Evolutionary conservation across 495 filamentous ascomycete species (phyloP).

Genomic region (Cladorrhinum samala): DNA sequence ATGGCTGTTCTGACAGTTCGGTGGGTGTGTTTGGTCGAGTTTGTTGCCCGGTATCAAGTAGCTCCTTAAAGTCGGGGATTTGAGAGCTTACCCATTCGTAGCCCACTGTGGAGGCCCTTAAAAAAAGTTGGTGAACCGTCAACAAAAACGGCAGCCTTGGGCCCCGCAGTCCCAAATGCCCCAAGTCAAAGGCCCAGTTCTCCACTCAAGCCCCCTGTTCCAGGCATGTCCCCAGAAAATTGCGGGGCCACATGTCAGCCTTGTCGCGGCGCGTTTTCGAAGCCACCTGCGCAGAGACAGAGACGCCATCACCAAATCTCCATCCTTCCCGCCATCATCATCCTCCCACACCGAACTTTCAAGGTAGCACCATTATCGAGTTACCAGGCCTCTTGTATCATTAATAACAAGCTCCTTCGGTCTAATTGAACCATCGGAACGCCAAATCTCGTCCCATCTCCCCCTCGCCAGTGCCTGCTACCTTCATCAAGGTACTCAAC

Average conservation of each 20-base stretch:
- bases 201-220: neutral
- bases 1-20: constrained; percentile 16
- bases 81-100: constrained; percentile 13
- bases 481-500: no score
- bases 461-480: no score
- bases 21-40: constrained; percentile 9
- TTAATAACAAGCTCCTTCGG: no score
- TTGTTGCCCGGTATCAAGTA: constrained; percentile 4
- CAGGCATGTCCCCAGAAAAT: neutral
- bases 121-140: constrained; percentile 33
- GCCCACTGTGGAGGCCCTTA: constrained; percentile 20
- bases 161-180: constrained; percentile 8
- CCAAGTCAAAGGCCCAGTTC: neutral
- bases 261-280: no score
- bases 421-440: no score
- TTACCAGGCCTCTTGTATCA: no score
- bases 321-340: no score
- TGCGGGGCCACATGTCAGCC: neutral
- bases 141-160: constrained; percentile 25
- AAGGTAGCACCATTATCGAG: no score
- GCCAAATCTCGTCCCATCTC: no score
- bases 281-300: no score
- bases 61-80: constrained; percentile 1
- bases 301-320: no score
- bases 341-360: no score